Evolutionary conservation across 805 yeast species (phyloP), one percentile per base, ranked within the genome.

Genomic region (Tanozyma kutaoensis): DNA sequence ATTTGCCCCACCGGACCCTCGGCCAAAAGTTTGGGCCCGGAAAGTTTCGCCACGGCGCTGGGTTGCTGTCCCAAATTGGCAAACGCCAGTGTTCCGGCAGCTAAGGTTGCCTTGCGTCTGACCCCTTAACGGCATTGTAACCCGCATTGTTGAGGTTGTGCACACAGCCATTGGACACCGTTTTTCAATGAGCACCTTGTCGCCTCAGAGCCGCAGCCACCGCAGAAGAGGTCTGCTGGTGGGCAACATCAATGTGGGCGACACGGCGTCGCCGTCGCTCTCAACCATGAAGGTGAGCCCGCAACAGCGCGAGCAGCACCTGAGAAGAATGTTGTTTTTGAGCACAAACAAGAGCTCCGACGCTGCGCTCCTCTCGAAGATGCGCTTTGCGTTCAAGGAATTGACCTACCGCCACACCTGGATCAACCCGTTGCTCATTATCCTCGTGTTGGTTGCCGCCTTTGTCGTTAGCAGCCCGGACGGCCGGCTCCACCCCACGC

Each of bases 201-300:
- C 23, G n/a, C 23, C 23, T 8, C 7, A 21, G 7, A 21, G 13
- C 7, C n/a, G 7, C 17, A 18, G 26, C 6, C 37, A 31, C 24
- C 58, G 63, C 33, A 55, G 56, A 29, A 47, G 84, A 37, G 63
- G 70, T 8, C 76, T 91, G 1, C 76, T 86, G 0, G 76, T 84
- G 11, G 93, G 94, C 3, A 63, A 68, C 20, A 70, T 82, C 27
- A 64, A 72, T 28, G 53, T 84, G 4, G 95, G 94, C 14, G 93
- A 82, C 44, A 72, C 64, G 10, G 47, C 72, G 6, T 76, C 72
- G 2, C 75, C 81, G 2, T 63, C 78, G 2, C 58, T 82, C 23
- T 60, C 81, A 9, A 76, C 93, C 1, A 72, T 76, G 70, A 52
- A 59, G n/a, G 55, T 67, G 14, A 52, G 68, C 9, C 53, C 53